Base-by-base conservation (phyloP, 1,284 basidiomycete genomes). In the Pyrrhoderma lamaoense region DNA sequence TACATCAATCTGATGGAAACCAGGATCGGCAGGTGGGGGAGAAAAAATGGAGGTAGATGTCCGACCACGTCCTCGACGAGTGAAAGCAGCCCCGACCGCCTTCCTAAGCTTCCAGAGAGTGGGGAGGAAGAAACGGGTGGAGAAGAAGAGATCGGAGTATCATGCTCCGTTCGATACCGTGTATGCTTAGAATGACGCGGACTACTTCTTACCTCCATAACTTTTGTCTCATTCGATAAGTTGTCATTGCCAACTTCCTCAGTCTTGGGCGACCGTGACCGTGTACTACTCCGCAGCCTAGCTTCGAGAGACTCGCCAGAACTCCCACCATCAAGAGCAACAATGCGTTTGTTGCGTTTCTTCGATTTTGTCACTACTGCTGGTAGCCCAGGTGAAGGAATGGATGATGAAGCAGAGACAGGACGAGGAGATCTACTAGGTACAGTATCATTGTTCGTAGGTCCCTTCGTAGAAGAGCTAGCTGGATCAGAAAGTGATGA, bases 401-500 rank as follows among this genome's bases (percentile, higher is more conserved):
- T 64, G 3, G 73, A 70, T 1, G 69, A 42, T 2, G 68, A 66
- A 2, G 68, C 64, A 4, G 66, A 60, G 11, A 31, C 27, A 11
- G 27, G 27, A 11, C n/a, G n/a, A n/a, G n/a, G n/a, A n/a, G n/a
- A n/a, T n/a, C n/a, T n/a, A n/a, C 27, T 31, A 11, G 5, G 5
- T 11, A 11, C 27, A 5, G 27, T 5, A 31, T 5, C 11, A 31
- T 5, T 31, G 27, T 11, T 31, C 27, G 27, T 56, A 49, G 56
- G 62, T 23, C 58, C 40, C 46, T 51, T 62, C 34, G 54, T 59
- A 42, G 42, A 55, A 16, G 39, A 3, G 57, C 76, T 55, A 13
- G 85, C 79, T 14, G 82, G 71, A 14, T 84, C 74, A 22, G 78
- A 67, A 8, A 81, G 77, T 16, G 86, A 79, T 8, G 80, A 80